Percentiles rank a stretch among this genome's conserved stretches.
phyloP scores from a whole-genome alignment of 1,284 basidiomycete genomes.

The Apiotrichum porosum region DNA sequence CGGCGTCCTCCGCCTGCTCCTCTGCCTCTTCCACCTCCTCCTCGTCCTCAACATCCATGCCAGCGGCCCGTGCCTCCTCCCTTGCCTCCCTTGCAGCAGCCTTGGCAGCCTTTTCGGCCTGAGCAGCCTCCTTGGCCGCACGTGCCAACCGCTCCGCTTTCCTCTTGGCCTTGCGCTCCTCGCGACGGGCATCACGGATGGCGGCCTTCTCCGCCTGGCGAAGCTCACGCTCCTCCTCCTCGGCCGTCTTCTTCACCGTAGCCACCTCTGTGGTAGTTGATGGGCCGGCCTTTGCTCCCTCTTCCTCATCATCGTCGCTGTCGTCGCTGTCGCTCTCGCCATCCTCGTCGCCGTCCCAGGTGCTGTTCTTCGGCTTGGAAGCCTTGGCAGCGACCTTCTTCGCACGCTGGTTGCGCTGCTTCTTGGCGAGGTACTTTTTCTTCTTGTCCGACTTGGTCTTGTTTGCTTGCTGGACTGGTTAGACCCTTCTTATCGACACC shows the following conservation, averaged over 20 bases:
- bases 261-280: background rate
- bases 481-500: no score
- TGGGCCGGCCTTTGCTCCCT: constrained; percentile 7
- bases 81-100: background rate
- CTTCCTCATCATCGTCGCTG: background rate
- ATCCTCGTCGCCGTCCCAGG: constrained; percentile 12
- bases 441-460: constrained; percentile 52
- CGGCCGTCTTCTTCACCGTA: background rate
- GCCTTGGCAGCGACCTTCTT: constrained; percentile 50
- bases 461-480: no score
- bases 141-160: constrained; percentile 9
- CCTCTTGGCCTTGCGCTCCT: constrained; percentile 10
- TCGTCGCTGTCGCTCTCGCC: constrained; percentile 16
- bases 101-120: background rate
- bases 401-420: constrained; percentile 59
- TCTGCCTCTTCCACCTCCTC: constrained; percentile 3
- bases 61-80: no score
- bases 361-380: constrained; percentile 42
- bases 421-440: constrained; percentile 61
- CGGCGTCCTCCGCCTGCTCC: constrained; percentile 25
- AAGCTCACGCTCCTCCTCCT: constrained; percentile 8
- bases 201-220: constrained; percentile 12
- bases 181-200: constrained; percentile 8
- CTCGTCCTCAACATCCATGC: background rate
- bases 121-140: constrained; percentile 7